Percentiles rank a stretch among this genome's conserved stretches.
Conservation (phyloP, 208 protist genomes). For the Phytomonas sp. region DNA sequence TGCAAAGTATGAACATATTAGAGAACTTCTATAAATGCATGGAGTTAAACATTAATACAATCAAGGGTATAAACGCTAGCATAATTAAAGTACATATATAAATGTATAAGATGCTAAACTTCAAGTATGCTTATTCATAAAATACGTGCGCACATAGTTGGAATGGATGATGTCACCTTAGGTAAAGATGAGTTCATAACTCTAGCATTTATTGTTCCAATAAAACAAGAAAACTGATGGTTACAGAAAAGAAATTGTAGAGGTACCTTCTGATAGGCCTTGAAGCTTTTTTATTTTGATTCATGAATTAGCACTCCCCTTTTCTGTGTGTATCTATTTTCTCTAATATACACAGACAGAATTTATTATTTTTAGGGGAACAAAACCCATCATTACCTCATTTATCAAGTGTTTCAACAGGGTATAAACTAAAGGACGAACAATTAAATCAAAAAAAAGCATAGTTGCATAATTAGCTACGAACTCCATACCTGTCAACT, state of each 20-base stretch:
- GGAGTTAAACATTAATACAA: background rate
- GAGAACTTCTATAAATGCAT: background rate
- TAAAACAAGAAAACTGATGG: background rate
- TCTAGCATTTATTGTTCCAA: background rate
- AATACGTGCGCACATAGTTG: background rate
- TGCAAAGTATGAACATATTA: background rate
- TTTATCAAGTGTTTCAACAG: background rate
- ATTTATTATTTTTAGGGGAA: background rate
- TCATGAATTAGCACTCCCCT: background rate
- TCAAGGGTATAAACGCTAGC: background rate
- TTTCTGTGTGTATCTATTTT: background rate
- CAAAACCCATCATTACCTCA: background rate
- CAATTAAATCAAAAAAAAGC: background rate
- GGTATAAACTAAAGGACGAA: background rate
- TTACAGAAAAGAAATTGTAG: background rate
- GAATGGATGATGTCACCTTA: background rate
- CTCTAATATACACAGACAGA: background rate
- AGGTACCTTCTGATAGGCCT: background rate
- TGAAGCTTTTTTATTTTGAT: background rate
- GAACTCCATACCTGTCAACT: background rate
- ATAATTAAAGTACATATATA: background rate
- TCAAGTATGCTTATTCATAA: background rate
- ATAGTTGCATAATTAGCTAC: background rate
- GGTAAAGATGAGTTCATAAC: background rate
- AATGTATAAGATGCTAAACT: background rate